A percentile compares a stretch with the other conserved stretches of the same genome.
Evolutionary conservation across 108 stramenopile genomes (phyloP).

Genomic region (Fistulifera solaris): DNA sequence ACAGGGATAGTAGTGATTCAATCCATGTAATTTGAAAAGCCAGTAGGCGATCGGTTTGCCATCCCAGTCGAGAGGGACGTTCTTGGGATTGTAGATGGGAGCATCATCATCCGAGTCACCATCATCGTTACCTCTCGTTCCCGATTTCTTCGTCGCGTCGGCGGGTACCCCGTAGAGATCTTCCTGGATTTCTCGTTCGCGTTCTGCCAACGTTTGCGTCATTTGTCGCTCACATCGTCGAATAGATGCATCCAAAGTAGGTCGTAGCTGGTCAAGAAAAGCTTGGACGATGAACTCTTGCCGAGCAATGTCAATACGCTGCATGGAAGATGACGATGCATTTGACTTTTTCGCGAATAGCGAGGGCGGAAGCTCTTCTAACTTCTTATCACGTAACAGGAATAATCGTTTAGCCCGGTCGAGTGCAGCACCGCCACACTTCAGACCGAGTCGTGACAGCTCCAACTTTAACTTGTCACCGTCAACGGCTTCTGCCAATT

Average conservation of each 20-base stretch:
- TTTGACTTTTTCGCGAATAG: slow-evolving; percentile 49
- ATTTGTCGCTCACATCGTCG: slow-evolving; percentile 82
- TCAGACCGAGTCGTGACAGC: slow-evolving; percentile 81
- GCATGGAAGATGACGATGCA: slow-evolving; percentile 10
- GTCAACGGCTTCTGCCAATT: slow-evolving; percentile 59
- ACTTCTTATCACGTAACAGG: slow-evolving; percentile 74
- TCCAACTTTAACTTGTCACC: slow-evolving; percentile 81
- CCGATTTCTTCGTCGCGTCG: slow-evolving; percentile 11
- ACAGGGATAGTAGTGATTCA: slow-evolving; percentile 95
- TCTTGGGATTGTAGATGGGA: slow-evolving; percentile 98
- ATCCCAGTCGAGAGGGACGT: slow-evolving; percentile 96
- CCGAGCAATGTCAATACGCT: slow-evolving; percentile 66
- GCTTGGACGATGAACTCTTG: slow-evolving; percentile 62
- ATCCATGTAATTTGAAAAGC: slow-evolving; percentile 98
- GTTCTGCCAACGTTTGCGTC: slow-evolving; percentile 88
- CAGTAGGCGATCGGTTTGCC: slow-evolving; percentile 99
- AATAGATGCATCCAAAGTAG: slow-evolving; percentile 81
- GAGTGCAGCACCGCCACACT: slow-evolving; percentile 88
- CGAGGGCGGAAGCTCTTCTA: slow-evolving; percentile 79
- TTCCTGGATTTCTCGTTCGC: slow-evolving; percentile 80
- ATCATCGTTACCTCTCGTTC: slow-evolving; percentile 40
- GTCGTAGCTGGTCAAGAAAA: slow-evolving; percentile 76
- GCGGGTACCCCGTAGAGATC: slow-evolving; percentile 50
- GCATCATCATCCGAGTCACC: slow-evolving; percentile 84
- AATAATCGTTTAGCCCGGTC: slow-evolving; percentile 89